Evolutionary conservation across 202 grass and related monocot species (phyloP).

Genomic region (Saccharum hybrid): DNA sequence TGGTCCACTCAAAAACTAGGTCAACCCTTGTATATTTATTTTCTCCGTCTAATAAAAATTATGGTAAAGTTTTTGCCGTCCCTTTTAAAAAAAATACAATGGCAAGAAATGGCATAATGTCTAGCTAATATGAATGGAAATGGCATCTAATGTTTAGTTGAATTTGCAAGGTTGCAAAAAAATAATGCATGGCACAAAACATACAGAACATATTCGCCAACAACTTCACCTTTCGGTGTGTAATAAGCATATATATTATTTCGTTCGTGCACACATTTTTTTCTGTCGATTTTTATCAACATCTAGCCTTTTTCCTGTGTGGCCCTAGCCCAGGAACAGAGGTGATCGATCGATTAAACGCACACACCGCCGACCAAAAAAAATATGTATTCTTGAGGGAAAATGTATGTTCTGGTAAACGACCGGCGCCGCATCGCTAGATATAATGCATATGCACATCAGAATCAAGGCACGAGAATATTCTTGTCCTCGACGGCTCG

Average conservation of each 20-base stretch:
- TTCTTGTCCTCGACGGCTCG: slow-evolving; percentile 4
- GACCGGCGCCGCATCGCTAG: not conserved
- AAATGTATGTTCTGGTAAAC: not conserved
- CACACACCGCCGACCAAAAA: not conserved
- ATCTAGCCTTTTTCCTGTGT: not conserved
- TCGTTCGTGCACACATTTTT: not conserved
- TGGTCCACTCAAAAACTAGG: no score
- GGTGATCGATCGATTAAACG: not conserved
- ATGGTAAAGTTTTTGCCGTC: no score
- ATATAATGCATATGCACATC: slow-evolving; percentile 16
- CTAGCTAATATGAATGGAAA: not conserved
- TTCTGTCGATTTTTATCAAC: not conserved
- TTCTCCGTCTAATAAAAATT: no score
- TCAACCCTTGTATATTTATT: no score
- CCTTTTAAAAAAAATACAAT: no score
- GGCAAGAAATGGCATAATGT: no score
- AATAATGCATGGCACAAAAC: not conserved
- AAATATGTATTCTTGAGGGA: not conserved
- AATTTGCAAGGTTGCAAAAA: not conserved
- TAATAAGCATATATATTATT: not conserved
- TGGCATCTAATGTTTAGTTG: not conserved
- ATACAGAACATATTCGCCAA: slow-evolving; percentile 21
- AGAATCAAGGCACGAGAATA: slow-evolving; percentile 21
- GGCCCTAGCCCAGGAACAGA: not conserved
- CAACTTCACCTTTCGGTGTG: slow-evolving; percentile 28